Evolutionary conservation across 163 green algal species (phyloP).

Genomic region (Chlamydomonas reinhardtii): DNA sequence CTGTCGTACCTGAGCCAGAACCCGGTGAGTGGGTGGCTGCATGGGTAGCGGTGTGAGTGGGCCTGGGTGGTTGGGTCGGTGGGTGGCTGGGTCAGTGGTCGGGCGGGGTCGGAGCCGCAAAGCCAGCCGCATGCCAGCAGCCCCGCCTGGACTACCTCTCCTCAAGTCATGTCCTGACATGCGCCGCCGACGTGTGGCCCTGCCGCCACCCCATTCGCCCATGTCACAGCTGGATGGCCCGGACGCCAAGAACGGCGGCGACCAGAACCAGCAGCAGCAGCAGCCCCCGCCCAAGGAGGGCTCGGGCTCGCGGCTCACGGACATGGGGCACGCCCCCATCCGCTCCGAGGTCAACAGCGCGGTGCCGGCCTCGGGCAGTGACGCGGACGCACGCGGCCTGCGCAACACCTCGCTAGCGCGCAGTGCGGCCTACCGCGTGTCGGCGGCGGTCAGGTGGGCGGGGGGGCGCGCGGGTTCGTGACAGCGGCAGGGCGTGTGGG

Average conservation of each 20-base stretch:
- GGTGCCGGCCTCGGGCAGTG: background rate
- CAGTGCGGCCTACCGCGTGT: constrained; percentile 24
- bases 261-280: background rate
- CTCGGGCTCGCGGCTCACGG: background rate
- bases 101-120: no score
- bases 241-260: background rate
- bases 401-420: constrained; percentile 11
- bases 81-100: no score
- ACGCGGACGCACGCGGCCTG: background rate
- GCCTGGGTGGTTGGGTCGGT: no score
- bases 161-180: no score
- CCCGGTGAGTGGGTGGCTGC: background rate
- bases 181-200: no score
- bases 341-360: constrained; percentile 13
- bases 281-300: background rate
- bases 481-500: background rate
- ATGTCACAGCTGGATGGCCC: constrained; percentile 9
- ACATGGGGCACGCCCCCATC: constrained; percentile 36
- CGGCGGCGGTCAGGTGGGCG: constrained; percentile 1
- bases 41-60: no score
- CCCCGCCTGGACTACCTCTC: no score
- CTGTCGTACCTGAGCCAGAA: constrained; percentile 9
- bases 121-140: no score
- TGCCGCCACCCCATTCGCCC: no score
- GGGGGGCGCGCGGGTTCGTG: background rate